phyloP scores from a whole-genome alignment of 2,329 filamentous ascomycete species.

The Pseudogymnoascus sp. region DNA sequence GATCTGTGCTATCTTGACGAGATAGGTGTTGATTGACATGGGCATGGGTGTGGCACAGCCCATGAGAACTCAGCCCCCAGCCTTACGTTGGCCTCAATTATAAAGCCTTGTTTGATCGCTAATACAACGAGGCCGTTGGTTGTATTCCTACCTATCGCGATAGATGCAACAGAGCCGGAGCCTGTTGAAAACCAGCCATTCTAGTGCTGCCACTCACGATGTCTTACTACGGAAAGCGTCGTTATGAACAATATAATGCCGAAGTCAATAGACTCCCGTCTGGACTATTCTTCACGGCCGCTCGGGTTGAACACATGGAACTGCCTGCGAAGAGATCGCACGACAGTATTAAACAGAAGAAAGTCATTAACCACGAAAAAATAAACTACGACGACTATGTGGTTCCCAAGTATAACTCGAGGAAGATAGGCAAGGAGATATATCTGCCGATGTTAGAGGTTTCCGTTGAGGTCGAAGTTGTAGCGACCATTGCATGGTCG shows the following conservation, averaged over 20 bases:
- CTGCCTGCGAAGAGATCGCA: background rate
- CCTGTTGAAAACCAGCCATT: background rate
- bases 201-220: background rate
- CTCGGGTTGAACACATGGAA: background rate
- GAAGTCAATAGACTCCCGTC: background rate
- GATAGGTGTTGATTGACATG: background rate
- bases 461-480: background rate
- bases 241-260: background rate
- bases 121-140: background rate
- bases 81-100: background rate
- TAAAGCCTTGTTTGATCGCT: background rate
- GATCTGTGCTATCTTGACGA: background rate
- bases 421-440: slow-evolving; percentile 3
- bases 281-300: background rate
- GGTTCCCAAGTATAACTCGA: background rate
- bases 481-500: slow-evolving; percentile 10
- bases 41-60: background rate
- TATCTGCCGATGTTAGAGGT: slow-evolving; percentile 10
- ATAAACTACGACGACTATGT: background rate
- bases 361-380: background rate
- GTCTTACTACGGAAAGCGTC: background rate
- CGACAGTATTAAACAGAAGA: background rate
- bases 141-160: background rate
- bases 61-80: background rate
- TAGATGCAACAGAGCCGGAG: background rate